These are phyloP conservation scores for Cenchrus americanus DNA, from an alignment of 176 grass and related monocot species.

Conservation along the genomic window DNA sequence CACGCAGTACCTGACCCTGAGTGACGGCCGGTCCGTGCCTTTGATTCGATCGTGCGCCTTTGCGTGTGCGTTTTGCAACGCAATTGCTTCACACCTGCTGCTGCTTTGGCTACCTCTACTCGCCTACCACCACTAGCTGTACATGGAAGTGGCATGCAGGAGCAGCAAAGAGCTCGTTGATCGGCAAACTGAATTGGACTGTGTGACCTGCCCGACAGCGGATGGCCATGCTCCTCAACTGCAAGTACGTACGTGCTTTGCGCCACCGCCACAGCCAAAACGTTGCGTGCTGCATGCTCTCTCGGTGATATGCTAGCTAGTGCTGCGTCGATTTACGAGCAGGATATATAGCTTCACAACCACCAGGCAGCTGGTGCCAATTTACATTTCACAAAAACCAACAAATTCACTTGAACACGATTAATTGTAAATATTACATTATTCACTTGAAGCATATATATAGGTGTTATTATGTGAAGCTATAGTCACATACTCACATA, in stretches of 20 bases:
- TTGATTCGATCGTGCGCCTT: conserved; percentile 36
- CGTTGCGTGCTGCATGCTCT: background rate
- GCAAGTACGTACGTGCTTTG: background rate
- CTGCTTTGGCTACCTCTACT: no score
- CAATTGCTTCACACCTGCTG: background rate
- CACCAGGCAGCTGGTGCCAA: no score
- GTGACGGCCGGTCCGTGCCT: background rate
- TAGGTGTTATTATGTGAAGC: no score
- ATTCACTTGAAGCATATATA: no score
- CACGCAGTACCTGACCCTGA: conserved; percentile 4
- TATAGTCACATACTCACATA: no score
- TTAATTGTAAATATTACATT: no score
- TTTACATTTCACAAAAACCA: no score
- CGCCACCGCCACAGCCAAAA: conserved; percentile 2
- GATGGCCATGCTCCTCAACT: conserved; percentile 5
- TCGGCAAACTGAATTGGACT: background rate
- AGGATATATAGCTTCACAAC: no score
- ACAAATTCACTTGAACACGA: no score
- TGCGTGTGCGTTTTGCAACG: conserved; percentile 39
- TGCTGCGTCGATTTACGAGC: background rate
- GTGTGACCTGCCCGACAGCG: background rate
- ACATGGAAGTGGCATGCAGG: no score
- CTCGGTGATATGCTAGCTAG: background rate
- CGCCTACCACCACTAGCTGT: no score
- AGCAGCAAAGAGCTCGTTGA: background rate